Evolutionary conservation across 306 rosid species (phyloP), one percentile per base, ranked within the genome.

Genomic region (Corylus americana): DNA sequence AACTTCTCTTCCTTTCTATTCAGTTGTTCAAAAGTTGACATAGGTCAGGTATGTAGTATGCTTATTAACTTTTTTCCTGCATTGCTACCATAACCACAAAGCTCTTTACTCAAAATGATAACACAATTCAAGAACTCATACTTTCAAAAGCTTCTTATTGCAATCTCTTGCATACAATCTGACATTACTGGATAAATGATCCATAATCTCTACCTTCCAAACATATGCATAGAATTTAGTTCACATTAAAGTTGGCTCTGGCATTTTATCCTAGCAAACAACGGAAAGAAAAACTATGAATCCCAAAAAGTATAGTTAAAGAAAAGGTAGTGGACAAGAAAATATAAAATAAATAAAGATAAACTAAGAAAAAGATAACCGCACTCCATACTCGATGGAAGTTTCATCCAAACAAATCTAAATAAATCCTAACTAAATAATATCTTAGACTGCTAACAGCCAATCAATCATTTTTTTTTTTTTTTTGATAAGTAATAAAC

Each of bases 361-460:
- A 35, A 63, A 63, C 31, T 14, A 7, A 17, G n/a, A 64, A 64
- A 39, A 12, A 29, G 11, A 17, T 8, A 18, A 12, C 27, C n/a
- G 16, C 10, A 18, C 14, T 17, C 14, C 50, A 68, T 39, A 68
- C 29, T 2, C 11, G n/a, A 22, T 39, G 51, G 49, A 7, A 68
- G 18, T 44, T 10, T n/a, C 51, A 68, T 68, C 49, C 14, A 68
- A 17, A 37, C 5, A 67, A 17, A 68, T 68, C 13, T 4, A 39
- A 48, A 68, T 39, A 39, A 67, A 42, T 4, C 39, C 14, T 18
- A 68, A n/a, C 18, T 68, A 76, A 63, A 64, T 62, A 58, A 73
- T 62, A 49, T 37, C 17, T 73, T 61, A 57, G 31, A 44, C 55
- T 63, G 51, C 73, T 25, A 14, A 45, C 77, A 64, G 31, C 71